Percentiles rank a stretch among this genome's conserved stretches.
These are phyloP conservation scores for Sarcodon sp. DNA, from an alignment of 768 basidiomycete species.

Conservation along the genomic window DNA sequence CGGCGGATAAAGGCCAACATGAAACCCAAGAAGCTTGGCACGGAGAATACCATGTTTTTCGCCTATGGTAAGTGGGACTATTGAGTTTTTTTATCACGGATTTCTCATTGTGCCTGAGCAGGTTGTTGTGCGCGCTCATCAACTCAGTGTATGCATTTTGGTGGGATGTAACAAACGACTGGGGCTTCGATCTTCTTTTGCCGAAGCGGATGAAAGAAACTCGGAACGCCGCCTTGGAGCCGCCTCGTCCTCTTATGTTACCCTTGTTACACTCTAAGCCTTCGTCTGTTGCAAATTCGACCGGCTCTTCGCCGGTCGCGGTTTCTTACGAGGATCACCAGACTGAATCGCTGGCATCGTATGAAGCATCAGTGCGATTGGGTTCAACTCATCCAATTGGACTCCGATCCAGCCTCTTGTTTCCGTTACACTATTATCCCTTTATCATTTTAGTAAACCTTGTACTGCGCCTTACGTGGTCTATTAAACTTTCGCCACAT, in stretches of 20 bases:
- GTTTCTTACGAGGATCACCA: slow-evolving; percentile 8
- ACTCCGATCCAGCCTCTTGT: slow-evolving; percentile 63
- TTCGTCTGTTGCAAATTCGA: slow-evolving; percentile 9
- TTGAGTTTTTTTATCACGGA: neutral
- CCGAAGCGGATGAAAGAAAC: slow-evolving; percentile 4
- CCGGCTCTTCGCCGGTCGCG: neutral
- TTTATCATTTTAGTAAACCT: slow-evolving; percentile 74
- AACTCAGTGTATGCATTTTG: slow-evolving; percentile 96
- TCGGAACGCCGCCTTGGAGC: slow-evolving; percentile 12
- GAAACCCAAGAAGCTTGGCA: slow-evolving; percentile 43
- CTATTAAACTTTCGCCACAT: slow-evolving; percentile 79
- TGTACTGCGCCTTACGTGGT: slow-evolving; percentile 87
- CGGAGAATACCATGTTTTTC: slow-evolving; percentile 68
- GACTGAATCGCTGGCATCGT: too few relatives aligned
- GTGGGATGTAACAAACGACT: slow-evolving; percentile 99
- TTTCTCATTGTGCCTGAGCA: slow-evolving; percentile 14
- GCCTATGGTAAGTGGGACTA: slow-evolving; percentile 53
- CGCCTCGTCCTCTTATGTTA: slow-evolving; percentile 31
- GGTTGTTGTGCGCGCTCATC: slow-evolving; percentile 73
- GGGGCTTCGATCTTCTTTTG: slow-evolving; percentile 75
- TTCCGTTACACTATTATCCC: slow-evolving; percentile 78
- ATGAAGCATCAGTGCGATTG: too few relatives aligned
- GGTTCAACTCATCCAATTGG: slow-evolving; percentile 46
- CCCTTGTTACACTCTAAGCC: slow-evolving; percentile 30
- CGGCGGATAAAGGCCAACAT: slow-evolving; percentile 31